Conservation (phyloP, 306 rosid species). For the Castanospermum australe region DNA sequence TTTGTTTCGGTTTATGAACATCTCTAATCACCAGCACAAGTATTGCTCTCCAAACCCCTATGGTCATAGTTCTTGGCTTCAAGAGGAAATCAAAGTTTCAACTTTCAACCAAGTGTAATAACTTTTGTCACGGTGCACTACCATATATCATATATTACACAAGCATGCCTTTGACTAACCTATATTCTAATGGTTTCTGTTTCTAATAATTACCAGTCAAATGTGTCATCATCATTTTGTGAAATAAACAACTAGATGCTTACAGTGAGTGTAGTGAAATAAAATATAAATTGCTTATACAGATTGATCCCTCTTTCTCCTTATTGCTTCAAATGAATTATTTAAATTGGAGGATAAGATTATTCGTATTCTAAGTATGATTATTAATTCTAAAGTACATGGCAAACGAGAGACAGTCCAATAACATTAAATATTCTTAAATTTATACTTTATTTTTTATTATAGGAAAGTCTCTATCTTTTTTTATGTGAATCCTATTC, state of each 20-base stretch:
- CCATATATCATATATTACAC: background rate
- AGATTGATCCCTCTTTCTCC: background rate
- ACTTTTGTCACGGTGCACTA: background rate
- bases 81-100: background rate
- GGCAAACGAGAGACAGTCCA: background rate
- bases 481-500: too few species aligned
- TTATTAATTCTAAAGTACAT: background rate
- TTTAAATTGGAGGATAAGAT: background rate
- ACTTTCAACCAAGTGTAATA: background rate
- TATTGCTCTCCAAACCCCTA: background rate
- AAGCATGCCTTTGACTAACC: slow-evolving; percentile 22
- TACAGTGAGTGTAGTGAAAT: background rate
- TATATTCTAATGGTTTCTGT: background rate
- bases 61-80: background rate
- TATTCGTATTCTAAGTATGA: background rate
- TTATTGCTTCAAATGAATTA: background rate
- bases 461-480: too few species aligned
- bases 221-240: slow-evolving; percentile 3
- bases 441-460: too few species aligned
- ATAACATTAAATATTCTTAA: background rate
- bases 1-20: background rate
- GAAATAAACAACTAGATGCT: background rate
- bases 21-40: background rate
- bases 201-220: background rate
- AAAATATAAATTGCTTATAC: background rate